phyloP scores from a whole-genome alignment of 2,329 filamentous ascomycete genomes.

The Penicillium sp. region DNA sequence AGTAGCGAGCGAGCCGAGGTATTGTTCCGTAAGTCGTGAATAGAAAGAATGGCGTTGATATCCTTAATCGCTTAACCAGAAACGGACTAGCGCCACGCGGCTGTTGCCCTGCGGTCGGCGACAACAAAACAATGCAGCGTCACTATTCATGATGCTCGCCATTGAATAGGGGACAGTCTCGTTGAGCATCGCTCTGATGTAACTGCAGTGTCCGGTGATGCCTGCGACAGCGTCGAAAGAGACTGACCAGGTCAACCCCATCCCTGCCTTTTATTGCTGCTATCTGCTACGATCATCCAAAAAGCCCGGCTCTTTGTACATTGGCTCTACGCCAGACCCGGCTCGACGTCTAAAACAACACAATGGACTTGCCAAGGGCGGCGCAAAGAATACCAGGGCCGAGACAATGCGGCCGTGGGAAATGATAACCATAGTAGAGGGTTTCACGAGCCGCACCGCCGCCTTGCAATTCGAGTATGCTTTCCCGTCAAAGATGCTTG shows the following conservation, averaged over 20 bases:
- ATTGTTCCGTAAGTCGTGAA: too few species aligned
- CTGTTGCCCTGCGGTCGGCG: not conserved
- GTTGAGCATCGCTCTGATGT: too few species aligned
- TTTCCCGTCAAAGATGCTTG: not conserved
- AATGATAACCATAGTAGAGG: conserved; percentile 80
- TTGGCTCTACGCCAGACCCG: conserved; percentile 89
- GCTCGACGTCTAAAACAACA: conserved; percentile 81
- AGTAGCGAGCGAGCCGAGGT: too few species aligned
- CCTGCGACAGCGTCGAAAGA: not conserved
- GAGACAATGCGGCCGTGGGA: conserved; percentile 77
- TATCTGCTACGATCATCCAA: conserved; percentile 86
- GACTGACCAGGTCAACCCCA: conserved; percentile 34
- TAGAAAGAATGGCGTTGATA: too few species aligned
- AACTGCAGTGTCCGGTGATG: not conserved
- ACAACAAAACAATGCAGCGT: not conserved
- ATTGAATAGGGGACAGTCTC: too few species aligned
- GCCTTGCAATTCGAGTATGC: conserved; percentile 90
- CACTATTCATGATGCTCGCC: too few species aligned
- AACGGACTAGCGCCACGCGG: not conserved
- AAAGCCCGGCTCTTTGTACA: conserved; percentile 67
- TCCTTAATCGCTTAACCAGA: not conserved
- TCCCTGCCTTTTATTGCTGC: conserved; percentile 88
- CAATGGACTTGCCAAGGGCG: conserved; percentile 79
- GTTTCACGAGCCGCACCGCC: conserved; percentile 81
- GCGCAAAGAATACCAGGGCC: conserved; percentile 71